Percentiles rank a stretch among this genome's conserved stretches.
Conservation (phyloP, 1,139 yeast genomes). For the Petasospora rhodanensis region DNA sequence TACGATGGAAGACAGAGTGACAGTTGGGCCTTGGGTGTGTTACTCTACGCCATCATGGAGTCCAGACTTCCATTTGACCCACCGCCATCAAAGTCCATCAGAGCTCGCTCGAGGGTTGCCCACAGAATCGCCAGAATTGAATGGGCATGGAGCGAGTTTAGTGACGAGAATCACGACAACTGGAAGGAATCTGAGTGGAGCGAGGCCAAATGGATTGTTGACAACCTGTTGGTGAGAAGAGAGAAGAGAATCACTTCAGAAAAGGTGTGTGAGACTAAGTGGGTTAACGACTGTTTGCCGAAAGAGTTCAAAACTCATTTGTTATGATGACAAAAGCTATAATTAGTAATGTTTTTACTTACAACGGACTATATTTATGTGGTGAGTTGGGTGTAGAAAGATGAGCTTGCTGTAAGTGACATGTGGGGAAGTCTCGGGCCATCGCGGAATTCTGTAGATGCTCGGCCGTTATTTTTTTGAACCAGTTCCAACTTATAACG, state of each 20-base stretch:
- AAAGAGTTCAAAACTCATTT: conserved; percentile 3
- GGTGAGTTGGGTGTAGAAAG: too few species aligned
- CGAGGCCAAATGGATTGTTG: conserved; percentile 50
- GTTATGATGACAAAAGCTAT: too few species aligned
- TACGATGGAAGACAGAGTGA: conserved; percentile 90
- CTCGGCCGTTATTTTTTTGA: too few species aligned
- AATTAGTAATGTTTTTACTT: too few species aligned
- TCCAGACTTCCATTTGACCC: conserved; percentile 88
- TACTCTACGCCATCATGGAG: conserved; percentile 79
- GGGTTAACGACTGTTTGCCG: conserved; percentile 26
- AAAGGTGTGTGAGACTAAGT: conserved; percentile 34
- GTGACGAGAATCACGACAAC: conserved; percentile 23
- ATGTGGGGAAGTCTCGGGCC: too few species aligned
- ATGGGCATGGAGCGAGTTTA: conserved; percentile 73
- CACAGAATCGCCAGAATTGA: conserved; percentile 90
- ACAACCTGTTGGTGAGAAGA: conserved; percentile 47
- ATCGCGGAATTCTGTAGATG: too few species aligned
- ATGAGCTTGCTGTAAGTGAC: too few species aligned
- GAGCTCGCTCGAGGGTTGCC: conserved; percentile 60
- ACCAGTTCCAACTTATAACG: too few species aligned
- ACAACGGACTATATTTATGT: too few species aligned
- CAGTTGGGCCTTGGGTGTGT: conserved; percentile 91
- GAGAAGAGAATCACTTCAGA: conserved; percentile 43
- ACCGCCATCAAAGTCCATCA: conserved; percentile 44
- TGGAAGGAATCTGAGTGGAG: conserved; percentile 32